Conservation (phyloP, 768 basidiomycete species). For the Ramaria sp. region DNA sequence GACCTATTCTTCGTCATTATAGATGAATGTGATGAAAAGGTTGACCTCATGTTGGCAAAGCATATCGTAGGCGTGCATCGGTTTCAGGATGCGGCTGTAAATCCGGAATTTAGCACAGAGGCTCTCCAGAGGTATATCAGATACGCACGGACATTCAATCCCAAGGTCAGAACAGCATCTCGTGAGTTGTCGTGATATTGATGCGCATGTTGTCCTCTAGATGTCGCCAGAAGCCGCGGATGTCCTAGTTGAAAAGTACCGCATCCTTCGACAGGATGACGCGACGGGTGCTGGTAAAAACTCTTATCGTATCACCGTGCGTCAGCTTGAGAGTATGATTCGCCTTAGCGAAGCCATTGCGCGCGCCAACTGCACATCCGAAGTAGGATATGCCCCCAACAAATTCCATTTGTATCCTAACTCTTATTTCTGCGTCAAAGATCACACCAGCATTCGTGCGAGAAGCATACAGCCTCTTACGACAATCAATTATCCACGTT, state of each 20-base stretch:
- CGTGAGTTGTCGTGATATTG: neutral
- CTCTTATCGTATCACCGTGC: constrained; percentile 94
- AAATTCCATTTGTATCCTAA: neutral
- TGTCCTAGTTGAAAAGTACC: constrained; percentile 90
- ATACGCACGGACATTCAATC: constrained; percentile 94
- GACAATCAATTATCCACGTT: constrained; percentile 98
- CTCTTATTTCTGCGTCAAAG: constrained; percentile 25
- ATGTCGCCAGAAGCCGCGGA: constrained; percentile 89
- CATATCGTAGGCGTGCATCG: constrained; percentile 98
- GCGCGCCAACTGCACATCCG: constrained; percentile 89
- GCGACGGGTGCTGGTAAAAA: constrained; percentile 79
- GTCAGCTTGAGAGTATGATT: constrained; percentile 97
- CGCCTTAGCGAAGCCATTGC: constrained; percentile 96
- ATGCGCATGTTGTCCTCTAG: constrained; percentile 18
- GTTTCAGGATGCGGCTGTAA: constrained; percentile 88
- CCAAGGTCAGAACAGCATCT: constrained; percentile 52
- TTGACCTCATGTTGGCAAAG: constrained; percentile 85
- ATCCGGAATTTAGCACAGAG: constrained; percentile 96
- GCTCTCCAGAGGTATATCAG: constrained; percentile 94
- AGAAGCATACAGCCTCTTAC: constrained; percentile 87
- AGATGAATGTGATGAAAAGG: constrained; percentile 91
- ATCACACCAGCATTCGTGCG: constrained; percentile 91
- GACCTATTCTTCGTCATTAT: constrained; percentile 97
- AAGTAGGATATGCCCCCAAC: constrained; percentile 36
- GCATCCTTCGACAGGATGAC: constrained; percentile 86